Percentiles rank a stretch among this genome's conserved stretches.
These are phyloP conservation scores for Trypanosoma rangeli DNA, from an alignment of 208 protist genomes.

Conservation along the genomic window DNA sequence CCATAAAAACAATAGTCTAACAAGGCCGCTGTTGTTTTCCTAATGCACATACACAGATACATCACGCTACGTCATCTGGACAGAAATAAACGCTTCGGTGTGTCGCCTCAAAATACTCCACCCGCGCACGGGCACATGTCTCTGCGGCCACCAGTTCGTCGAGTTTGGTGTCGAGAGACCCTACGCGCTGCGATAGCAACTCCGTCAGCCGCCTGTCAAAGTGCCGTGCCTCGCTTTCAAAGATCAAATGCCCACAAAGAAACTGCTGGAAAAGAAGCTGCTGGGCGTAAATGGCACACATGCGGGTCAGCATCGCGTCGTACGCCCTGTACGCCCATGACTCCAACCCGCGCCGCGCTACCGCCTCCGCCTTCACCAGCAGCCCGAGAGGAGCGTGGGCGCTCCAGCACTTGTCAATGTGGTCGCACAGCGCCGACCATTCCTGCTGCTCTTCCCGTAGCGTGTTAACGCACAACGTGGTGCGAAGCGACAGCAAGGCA, in stretches of 20 bases:
- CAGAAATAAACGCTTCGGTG: conserved; percentile 13
- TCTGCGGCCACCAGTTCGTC: conserved; percentile 39
- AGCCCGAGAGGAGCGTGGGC: neutral
- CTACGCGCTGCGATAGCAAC: conserved; percentile 31
- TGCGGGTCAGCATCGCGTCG: conserved; percentile 11
- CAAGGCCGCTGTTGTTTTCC: neutral
- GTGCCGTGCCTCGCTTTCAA: conserved; percentile 33
- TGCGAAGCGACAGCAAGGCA: conserved; percentile 7
- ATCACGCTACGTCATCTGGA: neutral
- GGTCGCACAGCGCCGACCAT: neutral
- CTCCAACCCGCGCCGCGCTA: conserved; percentile 23
- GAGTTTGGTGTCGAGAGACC: conserved; percentile 31
- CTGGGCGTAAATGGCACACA: conserved; percentile 19
- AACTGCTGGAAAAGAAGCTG: conserved; percentile 27
- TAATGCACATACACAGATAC: conserved; percentile 9
- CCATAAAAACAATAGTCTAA: neutral
- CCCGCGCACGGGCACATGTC: conserved; percentile 29
- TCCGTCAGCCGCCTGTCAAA: conserved; percentile 39
- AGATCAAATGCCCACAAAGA: conserved; percentile 38
- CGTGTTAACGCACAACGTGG: neutral
- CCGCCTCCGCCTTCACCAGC: conserved; percentile 20
- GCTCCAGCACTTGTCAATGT: conserved; percentile 12
- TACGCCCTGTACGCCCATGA: conserved; percentile 6
- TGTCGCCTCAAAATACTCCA: conserved; percentile 40
- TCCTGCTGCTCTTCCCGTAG: conserved; percentile 9